Percentiles rank a stretch among this genome's conserved stretches.
Conservation (phyloP, 495 filamentous ascomycete species). For the Alectoria sarmentosa region DNA sequence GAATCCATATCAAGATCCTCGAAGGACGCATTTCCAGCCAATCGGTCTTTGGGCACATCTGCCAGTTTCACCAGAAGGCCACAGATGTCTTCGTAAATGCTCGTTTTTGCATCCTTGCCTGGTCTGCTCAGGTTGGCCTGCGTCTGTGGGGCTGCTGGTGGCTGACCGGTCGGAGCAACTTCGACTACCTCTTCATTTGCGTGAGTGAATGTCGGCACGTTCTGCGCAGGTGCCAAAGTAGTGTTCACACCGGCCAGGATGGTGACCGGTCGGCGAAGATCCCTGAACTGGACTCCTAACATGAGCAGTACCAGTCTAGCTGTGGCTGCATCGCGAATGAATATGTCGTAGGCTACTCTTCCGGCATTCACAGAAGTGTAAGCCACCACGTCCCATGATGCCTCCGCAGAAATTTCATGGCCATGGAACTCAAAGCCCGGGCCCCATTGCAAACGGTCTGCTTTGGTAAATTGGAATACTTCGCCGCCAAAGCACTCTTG, state of each 20-base stretch:
- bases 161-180: background rate
- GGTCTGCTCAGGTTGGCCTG: background rate
- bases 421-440: background rate
- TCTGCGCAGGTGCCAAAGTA: background rate
- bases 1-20: constrained; percentile 17
- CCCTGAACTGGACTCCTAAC: constrained; percentile 9
- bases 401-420: background rate
- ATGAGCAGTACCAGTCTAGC: constrained; percentile 10
- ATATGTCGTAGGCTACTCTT: constrained; percentile 13
- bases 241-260: background rate
- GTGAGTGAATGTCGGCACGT: background rate
- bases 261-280: constrained; percentile 3
- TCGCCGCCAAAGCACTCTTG: constrained; percentile 9
- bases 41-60: constrained; percentile 13
- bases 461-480: constrained; percentile 7
- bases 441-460: constrained; percentile 4
- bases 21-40: constrained; percentile 10
- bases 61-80: constrained; percentile 12
- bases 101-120: constrained; percentile 6
- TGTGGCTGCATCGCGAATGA: constrained; percentile 3
- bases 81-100: constrained; percentile 17
- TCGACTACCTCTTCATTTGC: background rate
- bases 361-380: constrained; percentile 1
- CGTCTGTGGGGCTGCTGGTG: background rate
- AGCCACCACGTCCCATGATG: constrained; percentile 12